Conservation (phyloP, 129 eudicot genomes). For the Oenanthe sinensis region DNA sequence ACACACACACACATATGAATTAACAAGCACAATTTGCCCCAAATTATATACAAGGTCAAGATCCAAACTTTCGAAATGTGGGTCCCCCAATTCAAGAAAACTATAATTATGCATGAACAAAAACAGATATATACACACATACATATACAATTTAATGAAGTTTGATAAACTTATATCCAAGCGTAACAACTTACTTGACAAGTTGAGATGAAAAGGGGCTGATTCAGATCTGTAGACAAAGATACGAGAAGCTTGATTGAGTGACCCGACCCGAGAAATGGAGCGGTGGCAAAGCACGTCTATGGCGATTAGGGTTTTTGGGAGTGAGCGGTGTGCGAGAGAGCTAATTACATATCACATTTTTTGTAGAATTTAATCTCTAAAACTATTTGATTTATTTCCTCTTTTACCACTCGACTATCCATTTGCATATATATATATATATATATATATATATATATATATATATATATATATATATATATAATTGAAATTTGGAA, state of each 20-base stretch:
- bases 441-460: too few species aligned
- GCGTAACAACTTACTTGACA: neutral
- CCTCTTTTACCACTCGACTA: too few species aligned
- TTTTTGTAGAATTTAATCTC: too few species aligned
- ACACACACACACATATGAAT: neutral
- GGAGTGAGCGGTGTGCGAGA: too few species aligned
- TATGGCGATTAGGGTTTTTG: neutral
- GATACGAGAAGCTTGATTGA: constrained; percentile 9
- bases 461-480: too few species aligned
- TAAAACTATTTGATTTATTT: too few species aligned
- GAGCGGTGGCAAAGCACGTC: constrained; percentile 7
- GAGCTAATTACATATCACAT: too few species aligned
- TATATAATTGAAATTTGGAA: too few species aligned
- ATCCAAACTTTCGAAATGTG: neutral
- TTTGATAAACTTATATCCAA: too few species aligned
- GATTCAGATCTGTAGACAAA: neutral
- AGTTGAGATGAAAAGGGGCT: constrained; percentile 1
- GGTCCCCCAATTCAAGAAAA: neutral
- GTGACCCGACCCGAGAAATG: constrained; percentile 7
- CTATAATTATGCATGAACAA: neutral
- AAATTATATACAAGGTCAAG: neutral
- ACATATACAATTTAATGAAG: neutral
- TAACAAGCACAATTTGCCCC: neutral
- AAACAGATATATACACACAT: neutral
- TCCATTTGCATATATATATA: too few species aligned